Evolutionary conservation across 768 basidiomycete genomes (phyloP).

Genomic region (Imleria badia): DNA sequence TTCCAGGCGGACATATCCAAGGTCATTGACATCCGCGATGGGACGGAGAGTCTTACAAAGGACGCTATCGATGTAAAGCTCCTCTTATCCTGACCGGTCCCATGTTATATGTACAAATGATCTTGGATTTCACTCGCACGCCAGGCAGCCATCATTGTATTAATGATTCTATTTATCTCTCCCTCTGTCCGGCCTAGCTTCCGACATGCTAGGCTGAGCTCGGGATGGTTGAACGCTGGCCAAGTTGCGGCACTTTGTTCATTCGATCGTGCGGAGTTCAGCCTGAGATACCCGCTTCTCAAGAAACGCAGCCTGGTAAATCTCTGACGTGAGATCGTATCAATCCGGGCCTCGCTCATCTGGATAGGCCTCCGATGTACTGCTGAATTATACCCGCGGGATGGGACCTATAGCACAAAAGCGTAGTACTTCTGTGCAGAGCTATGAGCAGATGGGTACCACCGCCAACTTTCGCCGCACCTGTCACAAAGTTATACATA

Average conservation of each 20-base stretch:
- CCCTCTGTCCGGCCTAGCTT: too few relatives aligned
- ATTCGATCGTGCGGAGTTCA: too few relatives aligned
- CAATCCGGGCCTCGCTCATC: too few relatives aligned
- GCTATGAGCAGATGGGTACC: too few relatives aligned
- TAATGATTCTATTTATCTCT: background rate
- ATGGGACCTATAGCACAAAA: too few relatives aligned
- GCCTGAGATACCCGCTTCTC: too few relatives aligned
- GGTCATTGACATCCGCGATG: conserved; percentile 80
- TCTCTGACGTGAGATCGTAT: too few relatives aligned
- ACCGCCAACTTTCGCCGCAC: background rate
- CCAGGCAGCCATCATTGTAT: background rate
- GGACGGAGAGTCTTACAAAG: conserved; percentile 77
- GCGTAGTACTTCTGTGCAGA: too few relatives aligned
- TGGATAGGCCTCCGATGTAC: background rate
- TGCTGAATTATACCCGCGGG: background rate
- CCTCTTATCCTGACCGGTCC: conserved; percentile 13
- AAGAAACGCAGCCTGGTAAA: too few relatives aligned
- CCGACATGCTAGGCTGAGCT: too few relatives aligned
- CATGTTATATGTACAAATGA: background rate
- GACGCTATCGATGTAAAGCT: conserved; percentile 66
- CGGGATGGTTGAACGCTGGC: too few relatives aligned
- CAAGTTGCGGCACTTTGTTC: too few relatives aligned
- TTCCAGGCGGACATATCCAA: conserved; percentile 72
- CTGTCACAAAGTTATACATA: background rate
- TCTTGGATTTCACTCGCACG: background rate